Evolutionary conservation across 2,329 filamentous ascomycete species (phyloP), one percentile per base, ranked within the genome.

Genomic region (Monosporascus sp.): DNA sequence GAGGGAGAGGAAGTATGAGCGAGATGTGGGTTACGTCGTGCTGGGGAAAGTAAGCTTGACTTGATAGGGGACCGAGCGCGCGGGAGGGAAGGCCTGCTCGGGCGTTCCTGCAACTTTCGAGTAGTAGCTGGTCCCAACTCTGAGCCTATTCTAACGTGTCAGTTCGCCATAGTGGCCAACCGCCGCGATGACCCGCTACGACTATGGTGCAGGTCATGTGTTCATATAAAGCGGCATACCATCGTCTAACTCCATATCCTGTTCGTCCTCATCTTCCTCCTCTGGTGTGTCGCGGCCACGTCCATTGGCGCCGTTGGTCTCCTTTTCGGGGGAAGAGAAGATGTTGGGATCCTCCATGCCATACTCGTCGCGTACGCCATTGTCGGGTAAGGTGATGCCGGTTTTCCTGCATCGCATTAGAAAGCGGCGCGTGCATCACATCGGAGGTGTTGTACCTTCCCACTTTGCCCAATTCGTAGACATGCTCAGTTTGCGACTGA

Each of bases 291-390:
- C 48, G 14, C 54, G 39, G 27, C 65, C 62, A n/a, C 67, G 64
- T 17, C 65, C 56, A 63, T 71, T 63, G 49, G 59, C 44, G 31
- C 62, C 57, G 57, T 63, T 57, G 46, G 62, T 53, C 14, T 62
- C 72, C 64, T 86, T 88, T 60, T 83, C 81, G 15, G 92, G 91
- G 20, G 92, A 96, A 8, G 92, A 97, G 71, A 96, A 96, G 60
- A 97, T 83, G 60, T 84, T 83, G 54, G 96, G 81, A 37, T 89
- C 87, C 68, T 97, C 90, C 76, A 99, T 85, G 70, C 93, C 94
- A 78, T 96, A 79, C 69, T 95, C 91, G 72, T 97, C 93, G 73
- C 90, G 88, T 56, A 86, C 77, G 50, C 90, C 90, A 52, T 78
- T 84, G 65, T 96, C 90, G 64, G 85, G 83, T 35, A 97, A 72